Conservation (phyloP, 129 eudicot species). For the Deinandra increscens region DNA sequence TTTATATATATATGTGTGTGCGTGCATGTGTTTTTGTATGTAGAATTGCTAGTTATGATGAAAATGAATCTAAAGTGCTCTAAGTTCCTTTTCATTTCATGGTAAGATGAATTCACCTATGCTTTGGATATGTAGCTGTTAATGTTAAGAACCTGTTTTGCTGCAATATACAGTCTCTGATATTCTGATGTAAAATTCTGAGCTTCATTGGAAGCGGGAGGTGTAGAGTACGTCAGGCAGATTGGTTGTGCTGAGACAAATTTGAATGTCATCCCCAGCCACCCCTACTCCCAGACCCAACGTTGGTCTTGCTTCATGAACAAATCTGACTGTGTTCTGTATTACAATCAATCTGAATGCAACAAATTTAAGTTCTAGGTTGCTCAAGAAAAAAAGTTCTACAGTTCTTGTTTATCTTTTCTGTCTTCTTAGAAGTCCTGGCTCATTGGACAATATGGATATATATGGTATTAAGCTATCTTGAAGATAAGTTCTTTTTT, state of each 20-base stretch:
- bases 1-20: not conserved
- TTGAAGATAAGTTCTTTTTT: not conserved
- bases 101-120: not conserved
- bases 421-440: not conserved
- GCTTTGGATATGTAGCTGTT: not conserved
- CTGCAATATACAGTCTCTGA: not conserved
- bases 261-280: not conserved
- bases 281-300: constrained; percentile 1
- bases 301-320: constrained; percentile 5
- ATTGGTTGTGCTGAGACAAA: not conserved
- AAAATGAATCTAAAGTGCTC: not conserved
- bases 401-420: not conserved
- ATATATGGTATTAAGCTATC: not conserved
- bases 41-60: not conserved
- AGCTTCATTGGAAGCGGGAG: not conserved
- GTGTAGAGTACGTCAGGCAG: not conserved
- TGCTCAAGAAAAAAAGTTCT: not conserved
- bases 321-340: constrained; percentile 2
- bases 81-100: not conserved
- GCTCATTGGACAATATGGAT: not conserved
- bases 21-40: not conserved
- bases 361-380: not conserved
- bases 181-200: not conserved
- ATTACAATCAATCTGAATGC: not conserved
- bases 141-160: not conserved